A percentile compares a stretch with the other conserved stretches of the same genome.
These are phyloP conservation scores for Henckelia pumila DNA, from an alignment of 257 asterid genomes.

Conservation along the genomic window DNA sequence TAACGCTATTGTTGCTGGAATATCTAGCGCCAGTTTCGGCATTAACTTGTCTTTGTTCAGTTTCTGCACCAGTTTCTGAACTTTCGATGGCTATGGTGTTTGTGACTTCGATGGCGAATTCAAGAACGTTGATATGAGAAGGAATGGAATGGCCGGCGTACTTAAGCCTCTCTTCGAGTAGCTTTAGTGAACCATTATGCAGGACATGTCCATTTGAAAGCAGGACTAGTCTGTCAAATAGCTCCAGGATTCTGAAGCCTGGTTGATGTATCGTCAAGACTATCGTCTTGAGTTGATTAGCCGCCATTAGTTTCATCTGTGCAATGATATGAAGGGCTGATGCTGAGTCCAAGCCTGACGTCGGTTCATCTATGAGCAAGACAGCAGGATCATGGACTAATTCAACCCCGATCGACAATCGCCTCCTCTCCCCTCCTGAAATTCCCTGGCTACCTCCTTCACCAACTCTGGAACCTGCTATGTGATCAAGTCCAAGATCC, in stretches of 20 bases:
- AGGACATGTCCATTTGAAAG: constrained; percentile 55
- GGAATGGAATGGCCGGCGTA: constrained; percentile 50
- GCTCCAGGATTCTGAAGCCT: constrained; percentile 70
- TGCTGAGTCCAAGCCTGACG: constrained; percentile 82
- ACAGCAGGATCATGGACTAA: constrained; percentile 71
- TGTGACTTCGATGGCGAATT: constrained; percentile 63
- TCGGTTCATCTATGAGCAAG: constrained; percentile 73
- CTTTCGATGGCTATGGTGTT: constrained; percentile 25
- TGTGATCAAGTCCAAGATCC: constrained; percentile 67
- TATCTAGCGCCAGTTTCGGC: not conserved
- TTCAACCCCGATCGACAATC: constrained; percentile 85
- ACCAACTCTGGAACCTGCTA: constrained; percentile 54
- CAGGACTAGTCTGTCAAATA: constrained; percentile 60
- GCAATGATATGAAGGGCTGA: constrained; percentile 70
- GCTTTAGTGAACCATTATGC: constrained; percentile 56
- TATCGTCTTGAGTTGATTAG: constrained; percentile 47
- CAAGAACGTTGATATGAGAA: constrained; percentile 66
- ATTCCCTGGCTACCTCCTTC: constrained; percentile 55
- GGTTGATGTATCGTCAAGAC: constrained; percentile 88
- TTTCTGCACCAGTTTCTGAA: constrained; percentile 25
- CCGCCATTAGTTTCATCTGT: constrained; percentile 51
- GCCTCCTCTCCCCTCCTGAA: constrained; percentile 84
- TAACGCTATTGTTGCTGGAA: not conserved
- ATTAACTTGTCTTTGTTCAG: not conserved
- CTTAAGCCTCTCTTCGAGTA: constrained; percentile 48